Base-by-base conservation (phyloP, 139 green algal genomes). In the Mychonastes homosphaera region DNA sequence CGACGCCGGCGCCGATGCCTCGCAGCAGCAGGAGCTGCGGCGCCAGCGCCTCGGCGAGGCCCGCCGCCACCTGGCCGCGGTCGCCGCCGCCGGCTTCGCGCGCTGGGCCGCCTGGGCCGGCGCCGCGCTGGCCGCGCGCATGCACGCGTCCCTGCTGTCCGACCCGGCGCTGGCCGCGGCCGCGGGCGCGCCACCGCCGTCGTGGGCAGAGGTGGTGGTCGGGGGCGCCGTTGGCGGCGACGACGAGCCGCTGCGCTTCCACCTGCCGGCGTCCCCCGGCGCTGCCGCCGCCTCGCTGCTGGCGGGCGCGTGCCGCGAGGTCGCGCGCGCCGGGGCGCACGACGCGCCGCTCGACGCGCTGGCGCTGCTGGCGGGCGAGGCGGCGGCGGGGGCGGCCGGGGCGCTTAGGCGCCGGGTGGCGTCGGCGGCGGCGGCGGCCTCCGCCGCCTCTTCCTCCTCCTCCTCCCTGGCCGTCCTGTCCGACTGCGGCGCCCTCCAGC, bases 401-500 rank as follows among this genome's bases (percentile, higher is more conserved):
- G 32, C 29, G 8, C 38, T 13, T 16, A 32, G 6, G 27, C 19
- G 33, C 19, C n/a, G 4, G 24, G 48, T 16, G 12, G 57, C 16
- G 9, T 35, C 12, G 43, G 57, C 40, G 15, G 21, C 57, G 28
- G 38, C 35, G 35, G 33, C 24, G 40, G 9, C 23, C 35, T 38
- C 30, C 10, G 15, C 24, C 16, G 29, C 43, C 13, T 44, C 56
- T 23, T 62, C 23, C 56, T 57, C 32, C 39, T 59, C 10, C 10
- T 46, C 23, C 35, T 44, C 6, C 8, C 6, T 6, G 4, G 6
- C 36, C 30, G 44, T 33, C 16, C 27, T 92, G 15, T 78, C 51
- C 7, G 87, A 96, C 68, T 86, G 88, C 62, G 90, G 85, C 24
- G 63, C 90, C 3, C 78, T 97, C 49, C 90, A 97, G 81, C 80